A percentile compares a stretch with the other conserved stretches of the same genome.
phyloP scores from a whole-genome alignment of 371 early-diverging fungal genomes.

The Lichtheimia ramosa region DNA sequence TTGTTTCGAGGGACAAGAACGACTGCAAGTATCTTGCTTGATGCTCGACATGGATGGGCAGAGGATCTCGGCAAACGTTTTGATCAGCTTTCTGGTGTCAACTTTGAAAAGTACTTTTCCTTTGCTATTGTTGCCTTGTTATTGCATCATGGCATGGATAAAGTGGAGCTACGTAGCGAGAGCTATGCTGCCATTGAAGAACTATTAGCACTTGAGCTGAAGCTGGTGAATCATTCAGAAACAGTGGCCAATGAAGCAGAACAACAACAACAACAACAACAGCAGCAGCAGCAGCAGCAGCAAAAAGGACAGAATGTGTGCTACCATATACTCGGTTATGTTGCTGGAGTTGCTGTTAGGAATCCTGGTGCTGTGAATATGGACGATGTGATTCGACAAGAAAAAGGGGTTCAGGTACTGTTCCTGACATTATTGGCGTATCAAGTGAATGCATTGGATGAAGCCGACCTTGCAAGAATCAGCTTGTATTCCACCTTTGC shows the following conservation, averaged over 20 bases:
- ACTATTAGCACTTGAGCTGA: slow-evolving; percentile 62
- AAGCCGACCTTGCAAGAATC: background rate
- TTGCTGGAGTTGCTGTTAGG: slow-evolving; percentile 56
- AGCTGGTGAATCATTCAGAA: slow-evolving; percentile 32
- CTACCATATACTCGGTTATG: slow-evolving; percentile 62
- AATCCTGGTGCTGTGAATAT: background rate
- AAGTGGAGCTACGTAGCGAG: slow-evolving; percentile 52
- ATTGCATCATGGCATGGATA: slow-evolving; percentile 66
- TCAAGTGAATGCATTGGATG: background rate
- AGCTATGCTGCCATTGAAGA: slow-evolving; percentile 64
- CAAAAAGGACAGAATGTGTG: no score
- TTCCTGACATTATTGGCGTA: slow-evolving; percentile 27
- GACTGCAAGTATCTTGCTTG: background rate
- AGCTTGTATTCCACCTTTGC: slow-evolving; percentile 78
- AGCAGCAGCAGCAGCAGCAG: no score
- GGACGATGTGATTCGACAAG: background rate
- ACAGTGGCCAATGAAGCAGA: slow-evolving; percentile 27
- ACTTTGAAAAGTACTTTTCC: slow-evolving; percentile 81
- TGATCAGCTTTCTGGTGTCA: slow-evolving; percentile 74
- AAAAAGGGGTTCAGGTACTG: slow-evolving; percentile 50
- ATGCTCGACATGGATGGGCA: background rate
- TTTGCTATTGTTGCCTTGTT: slow-evolving; percentile 81
- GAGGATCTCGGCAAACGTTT: background rate
- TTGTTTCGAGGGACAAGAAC: background rate
- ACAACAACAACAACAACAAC: no score